Base-by-base conservation (phyloP, 345 rosid species). In the Carallia brachiata region DNA sequence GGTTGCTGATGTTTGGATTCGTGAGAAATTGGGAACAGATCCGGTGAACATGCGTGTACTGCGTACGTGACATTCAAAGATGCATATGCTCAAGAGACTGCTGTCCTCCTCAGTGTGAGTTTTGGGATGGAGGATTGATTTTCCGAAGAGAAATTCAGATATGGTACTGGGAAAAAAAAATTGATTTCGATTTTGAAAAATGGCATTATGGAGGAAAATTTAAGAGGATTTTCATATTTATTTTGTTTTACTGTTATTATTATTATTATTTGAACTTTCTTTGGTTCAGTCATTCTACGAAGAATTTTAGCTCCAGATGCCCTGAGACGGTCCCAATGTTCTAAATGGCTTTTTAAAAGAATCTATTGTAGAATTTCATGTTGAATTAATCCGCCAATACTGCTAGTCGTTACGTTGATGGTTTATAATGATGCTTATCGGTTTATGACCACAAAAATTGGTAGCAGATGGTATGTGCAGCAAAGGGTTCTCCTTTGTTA, bases 71-170 rank as follows among this genome's bases (percentile, higher is more conserved):
- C 90, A 16, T 92, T 92, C 86, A 87, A 72, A 62, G 85, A 92
- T 74, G 84, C 97, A 31, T 88, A 87, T 78, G 82, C 94, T 68
- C 92, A 81, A 66, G 97, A 90, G 73, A 92, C 96, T 40, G 96
- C 94, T 54, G 85, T 87, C 75, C 78, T 92, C 68, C 90, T 92
- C 54, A 92, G 90, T 70, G 97, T 88, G 54, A 83, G 93, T 78
- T 12, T 59, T 34, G 23, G 17, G 23, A 12, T 8, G 16, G 50
- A 44, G 50, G 50, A 44, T 44, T 10, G n/a, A n/a, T 44, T 44
- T 44, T 44, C 1, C 16, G 4, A 44, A 44, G 50, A 44, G 15
- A 10, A 10, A 12, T 44, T 44, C 5, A 3, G 50, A 44, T 12
- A 4, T 44, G 13, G 16, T 44, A 44, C 4, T 44, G 50, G 50